Conservation (phyloP, 2,329 filamentous ascomycete genomes). For the Aschersonia sp. region DNA sequence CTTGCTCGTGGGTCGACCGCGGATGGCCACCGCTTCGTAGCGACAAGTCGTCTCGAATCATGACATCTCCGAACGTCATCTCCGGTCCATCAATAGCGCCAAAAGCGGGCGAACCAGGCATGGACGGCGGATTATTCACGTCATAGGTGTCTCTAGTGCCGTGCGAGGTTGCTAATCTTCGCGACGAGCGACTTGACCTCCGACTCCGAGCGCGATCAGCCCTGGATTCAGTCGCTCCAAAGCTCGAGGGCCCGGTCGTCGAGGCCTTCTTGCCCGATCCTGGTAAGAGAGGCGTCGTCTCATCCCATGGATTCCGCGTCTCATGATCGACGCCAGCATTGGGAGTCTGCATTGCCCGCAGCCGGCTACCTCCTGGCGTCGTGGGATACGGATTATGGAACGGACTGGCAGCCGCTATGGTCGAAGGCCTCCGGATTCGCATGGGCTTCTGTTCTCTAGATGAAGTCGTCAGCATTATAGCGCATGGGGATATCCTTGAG, state of each 20-base stretch:
- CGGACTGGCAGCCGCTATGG: slow-evolving; percentile 20
- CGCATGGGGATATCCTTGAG: neutral
- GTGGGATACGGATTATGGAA: slow-evolving; percentile 19
- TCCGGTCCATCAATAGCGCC: slow-evolving; percentile 33
- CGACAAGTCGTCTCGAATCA: slow-evolving; percentile 53
- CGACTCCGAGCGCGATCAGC: slow-evolving; percentile 23
- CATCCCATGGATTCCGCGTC: slow-evolving; percentile 27
- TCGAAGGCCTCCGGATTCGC: slow-evolving; percentile 48
- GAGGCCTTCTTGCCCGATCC: slow-evolving; percentile 12
- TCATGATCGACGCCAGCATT: slow-evolving; percentile 31
- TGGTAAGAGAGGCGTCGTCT: slow-evolving; percentile 40
- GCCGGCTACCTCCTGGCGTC: slow-evolving; percentile 15
- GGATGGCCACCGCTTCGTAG: slow-evolving; percentile 16
- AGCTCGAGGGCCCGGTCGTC: slow-evolving; percentile 15
- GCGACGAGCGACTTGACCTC: slow-evolving; percentile 37
- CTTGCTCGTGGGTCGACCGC: slow-evolving; percentile 16
- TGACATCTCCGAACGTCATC: slow-evolving; percentile 51
- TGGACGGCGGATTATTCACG: slow-evolving; percentile 55
- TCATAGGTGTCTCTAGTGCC: slow-evolving; percentile 35
- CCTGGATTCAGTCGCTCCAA: slow-evolving; percentile 27
- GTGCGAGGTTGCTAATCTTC: slow-evolving; percentile 19
- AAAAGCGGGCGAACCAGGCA: slow-evolving; percentile 46
- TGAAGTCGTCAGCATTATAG: neutral
- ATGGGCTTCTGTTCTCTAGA: slow-evolving; percentile 43
- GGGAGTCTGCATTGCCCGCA: slow-evolving; percentile 20